Evolutionary conservation across 176 grass and related monocot species (phyloP), one percentile per base, ranked within the genome.

Genomic region (Oryza australiensis): DNA sequence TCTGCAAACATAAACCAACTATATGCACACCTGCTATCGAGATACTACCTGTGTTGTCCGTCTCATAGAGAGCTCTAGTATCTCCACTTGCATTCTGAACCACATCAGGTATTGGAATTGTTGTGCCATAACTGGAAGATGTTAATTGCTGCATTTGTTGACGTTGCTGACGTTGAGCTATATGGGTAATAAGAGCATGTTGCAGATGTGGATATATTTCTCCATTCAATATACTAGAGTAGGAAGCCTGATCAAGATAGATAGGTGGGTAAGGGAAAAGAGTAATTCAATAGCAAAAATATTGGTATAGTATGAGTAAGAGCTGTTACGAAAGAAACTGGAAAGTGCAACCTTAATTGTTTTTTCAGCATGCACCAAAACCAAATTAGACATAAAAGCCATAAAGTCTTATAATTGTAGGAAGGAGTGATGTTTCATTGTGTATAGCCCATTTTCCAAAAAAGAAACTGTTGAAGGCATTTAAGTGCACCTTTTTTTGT

Each of bases 81-180:
- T 77, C 88, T 76, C 30, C 75, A 68, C 75, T 87, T 28, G 37
- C n/a, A 68, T 49, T 85, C 5, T 88, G 82, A 53, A 78, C 10
- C 51, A 92, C 91, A 79, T 90, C 92, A 87, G 86, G 92, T 30
- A 88, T 89, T 28, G 90, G 92, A 80, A 94, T 78, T 84, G 91
- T 87, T 66, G 85, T 87, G 55, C 78, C 72, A 66, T 70, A 60
- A 45, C 20, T 65, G 5, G 92, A 92, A 83, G 84, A 48, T 87
- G 78, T 82, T n/a, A 76, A 68, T 51, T 81, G 78, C 35, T n/a
- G 57, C 8, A 80, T 68, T 73, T 88, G 70, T 48, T 84, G 62
- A 64, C 43, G 28, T 40, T 85, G 91, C 4, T 87, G 84, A 77
- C 62, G 62, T 6, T 76, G 81, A 9, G 18, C 7, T 4, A 30